Evolutionary conservation across 2,329 filamentous ascomycete genomes (phyloP), one percentile per base, ranked within the genome.

Genomic region (Colletotrichum plurivorum): DNA sequence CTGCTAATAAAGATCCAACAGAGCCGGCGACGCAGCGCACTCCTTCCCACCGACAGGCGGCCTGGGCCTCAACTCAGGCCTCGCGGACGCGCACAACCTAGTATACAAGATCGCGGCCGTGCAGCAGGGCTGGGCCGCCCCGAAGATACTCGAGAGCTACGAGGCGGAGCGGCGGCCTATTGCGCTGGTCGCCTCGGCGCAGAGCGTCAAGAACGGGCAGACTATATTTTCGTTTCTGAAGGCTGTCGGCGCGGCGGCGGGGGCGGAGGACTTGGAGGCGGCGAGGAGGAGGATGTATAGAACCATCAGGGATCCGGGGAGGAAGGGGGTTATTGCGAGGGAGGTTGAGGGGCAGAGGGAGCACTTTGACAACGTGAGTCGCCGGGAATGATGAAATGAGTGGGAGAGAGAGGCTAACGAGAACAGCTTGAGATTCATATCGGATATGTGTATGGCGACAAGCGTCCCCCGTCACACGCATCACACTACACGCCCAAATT

Each of bases 171-270:
- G 81, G 1, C 78, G 76, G 5, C 80, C 78, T 16, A 77, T 84
- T 10, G 81, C 82, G 0, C 64, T 79, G 2, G 75, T 82, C 0
- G 82, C 82, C 59, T 78, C 82, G 0, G 72, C 76, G 4, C 82
- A 84, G 62, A 83, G 81, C 63, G 78, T 84, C 45, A 82, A 83
- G 61, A 84, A 84, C 25, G 82, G 82, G 2, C 75, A 78, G 49
- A 74, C 81, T 49, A 83, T 84, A 5, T 84, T 84, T 49, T 75
- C 73, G 0, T 76, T 84, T 1, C 72, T 84, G 16, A 82, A 82
- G 49, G 75, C 76, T 0, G 62, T 84, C 1, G 80, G 81, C 0
- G 79, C 79, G 0, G 78, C 80, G 0, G 78, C 80, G 4, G 77
- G 75, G 5, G 72, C 71, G 15, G 73, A 74, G 1, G 71, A 76